A percentile compares a stretch with the other conserved stretches of the same genome.
These are phyloP conservation scores for Trametes cubensis DNA, from an alignment of 768 basidiomycete genomes.

Conservation along the genomic window DNA sequence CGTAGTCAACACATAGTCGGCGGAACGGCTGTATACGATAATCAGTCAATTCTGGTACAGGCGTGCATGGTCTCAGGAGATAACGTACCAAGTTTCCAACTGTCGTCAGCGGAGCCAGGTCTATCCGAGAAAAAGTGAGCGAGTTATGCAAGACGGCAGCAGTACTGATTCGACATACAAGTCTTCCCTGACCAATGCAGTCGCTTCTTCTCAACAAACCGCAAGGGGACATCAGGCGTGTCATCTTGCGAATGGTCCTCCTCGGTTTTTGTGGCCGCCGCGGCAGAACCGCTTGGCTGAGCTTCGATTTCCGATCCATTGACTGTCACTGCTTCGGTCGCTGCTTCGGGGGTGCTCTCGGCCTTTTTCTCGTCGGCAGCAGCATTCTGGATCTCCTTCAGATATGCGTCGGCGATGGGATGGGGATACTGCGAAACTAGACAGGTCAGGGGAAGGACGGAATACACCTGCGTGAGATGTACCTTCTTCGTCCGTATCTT, in stretches of 20 bases:
- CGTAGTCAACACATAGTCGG: constrained; percentile 80
- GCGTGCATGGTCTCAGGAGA: no score
- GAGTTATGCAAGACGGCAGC: background rate
- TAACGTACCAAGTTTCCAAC: constrained; percentile 85
- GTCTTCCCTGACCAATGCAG: constrained; percentile 86
- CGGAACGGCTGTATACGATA: constrained; percentile 75
- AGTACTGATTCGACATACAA: constrained; percentile 52
- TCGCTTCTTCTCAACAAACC: constrained; percentile 83
- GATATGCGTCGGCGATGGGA: constrained; percentile 65
- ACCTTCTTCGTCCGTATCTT: constrained; percentile 72
- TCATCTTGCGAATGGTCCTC: constrained; percentile 44
- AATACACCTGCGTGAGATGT: constrained; percentile 11
- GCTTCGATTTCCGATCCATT: background rate
- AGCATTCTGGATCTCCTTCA: constrained; percentile 50
- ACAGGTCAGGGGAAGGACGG: background rate
- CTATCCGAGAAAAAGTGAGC: constrained; percentile 44
- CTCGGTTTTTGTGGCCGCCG: constrained; percentile 10
- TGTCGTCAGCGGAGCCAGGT: constrained; percentile 86
- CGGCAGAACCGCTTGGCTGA: background rate
- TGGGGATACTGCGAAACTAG: constrained; percentile 54
- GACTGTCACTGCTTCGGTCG: constrained; percentile 4
- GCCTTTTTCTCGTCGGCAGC: constrained; percentile 20
- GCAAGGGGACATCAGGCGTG: constrained; percentile 67
- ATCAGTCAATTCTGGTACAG: no score
- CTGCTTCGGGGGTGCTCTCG: constrained; percentile 4